phyloP scores from a whole-genome alignment of 495 filamentous ascomycete species.

The Podospora bellae-mahoneyi region DNA sequence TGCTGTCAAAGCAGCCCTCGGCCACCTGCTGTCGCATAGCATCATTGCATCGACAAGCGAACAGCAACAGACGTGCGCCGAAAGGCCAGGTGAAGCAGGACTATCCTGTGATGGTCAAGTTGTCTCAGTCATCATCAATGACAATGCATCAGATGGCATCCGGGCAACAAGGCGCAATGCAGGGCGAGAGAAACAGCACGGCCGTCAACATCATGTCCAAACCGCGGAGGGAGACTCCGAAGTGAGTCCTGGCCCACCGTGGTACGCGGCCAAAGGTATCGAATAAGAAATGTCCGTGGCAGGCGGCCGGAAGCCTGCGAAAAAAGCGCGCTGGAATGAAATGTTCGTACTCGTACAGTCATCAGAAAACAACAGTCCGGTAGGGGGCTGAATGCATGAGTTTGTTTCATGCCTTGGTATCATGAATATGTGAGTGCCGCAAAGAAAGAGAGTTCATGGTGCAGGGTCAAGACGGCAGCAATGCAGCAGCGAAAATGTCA shows the following conservation, averaged over 20 bases:
- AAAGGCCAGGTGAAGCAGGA: neutral
- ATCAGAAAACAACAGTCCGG: slow-evolving; percentile 19
- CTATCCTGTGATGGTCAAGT: neutral
- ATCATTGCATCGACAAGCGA: too few relatives aligned
- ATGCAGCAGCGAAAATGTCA: slow-evolving; percentile 22
- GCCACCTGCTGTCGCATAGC: too few relatives aligned
- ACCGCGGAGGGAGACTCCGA: neutral
- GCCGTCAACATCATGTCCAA: slow-evolving; percentile 1
- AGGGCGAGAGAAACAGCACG: neutral
- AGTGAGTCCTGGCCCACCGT: neutral
- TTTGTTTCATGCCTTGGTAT: slow-evolving; percentile 20
- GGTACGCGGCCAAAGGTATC: neutral
- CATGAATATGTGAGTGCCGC: slow-evolving; percentile 7
- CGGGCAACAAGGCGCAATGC: neutral
- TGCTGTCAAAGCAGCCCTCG: too few relatives aligned
- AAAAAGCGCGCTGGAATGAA: slow-evolving; percentile 1
- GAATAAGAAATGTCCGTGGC: slow-evolving; percentile 3
- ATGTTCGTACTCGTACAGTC: slow-evolving; percentile 21
- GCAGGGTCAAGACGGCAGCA: slow-evolving; percentile 23
- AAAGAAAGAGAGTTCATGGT: slow-evolving; percentile 14
- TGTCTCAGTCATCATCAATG: neutral
- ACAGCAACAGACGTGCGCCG: neutral
- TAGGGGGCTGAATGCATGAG: neutral
- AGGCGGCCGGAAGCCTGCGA: slow-evolving; percentile 13
- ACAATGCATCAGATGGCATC: neutral